Evolutionary conservation across 169 alveolate species (phyloP).

Genomic region (Hepatocystis sp.): DNA sequence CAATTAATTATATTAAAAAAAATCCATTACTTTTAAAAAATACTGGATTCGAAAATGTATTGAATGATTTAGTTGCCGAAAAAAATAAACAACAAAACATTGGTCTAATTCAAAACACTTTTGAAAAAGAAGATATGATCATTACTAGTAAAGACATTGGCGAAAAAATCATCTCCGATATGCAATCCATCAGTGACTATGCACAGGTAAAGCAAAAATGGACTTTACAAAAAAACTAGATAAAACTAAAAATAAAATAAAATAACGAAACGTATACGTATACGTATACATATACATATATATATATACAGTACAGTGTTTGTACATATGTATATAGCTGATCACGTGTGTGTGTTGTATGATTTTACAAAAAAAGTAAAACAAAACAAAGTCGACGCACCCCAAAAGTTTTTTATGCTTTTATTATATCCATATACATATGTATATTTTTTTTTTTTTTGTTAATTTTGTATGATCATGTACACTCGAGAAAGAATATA

Average conservation of each 20-base stretch:
- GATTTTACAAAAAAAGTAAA: too few relatives aligned
- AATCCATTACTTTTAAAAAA: conserved; percentile 37
- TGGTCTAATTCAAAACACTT: conserved; percentile 7
- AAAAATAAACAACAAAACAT: conserved; percentile 3
- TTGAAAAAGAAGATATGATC: conserved; percentile 30
- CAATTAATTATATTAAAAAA: conserved; percentile 44
- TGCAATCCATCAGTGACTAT: conserved; percentile 3
- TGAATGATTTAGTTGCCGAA: conserved; percentile 10
- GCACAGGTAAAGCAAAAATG: conserved; percentile 14
- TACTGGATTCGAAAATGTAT: conserved; percentile 39
- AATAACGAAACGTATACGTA: too few relatives aligned
- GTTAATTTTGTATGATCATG: too few relatives aligned
- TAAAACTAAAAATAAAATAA: neutral
- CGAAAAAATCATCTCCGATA: conserved; percentile 11
- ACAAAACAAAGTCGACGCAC: too few relatives aligned
- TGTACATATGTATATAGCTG: neutral
- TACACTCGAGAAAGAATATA: too few relatives aligned
- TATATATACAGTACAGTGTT: neutral
- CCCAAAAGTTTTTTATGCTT: neutral
- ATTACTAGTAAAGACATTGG: neutral
- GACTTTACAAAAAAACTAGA: neutral
- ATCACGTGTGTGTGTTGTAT: neutral
- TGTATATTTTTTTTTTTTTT: conserved; percentile 14
- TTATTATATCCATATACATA: neutral
- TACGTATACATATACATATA: neutral